A percentile compares a stretch with the other conserved stretches of the same genome.
phyloP scores from a whole-genome alignment of 768 basidiomycete species.

The Lyophyllum shimeji region DNA sequence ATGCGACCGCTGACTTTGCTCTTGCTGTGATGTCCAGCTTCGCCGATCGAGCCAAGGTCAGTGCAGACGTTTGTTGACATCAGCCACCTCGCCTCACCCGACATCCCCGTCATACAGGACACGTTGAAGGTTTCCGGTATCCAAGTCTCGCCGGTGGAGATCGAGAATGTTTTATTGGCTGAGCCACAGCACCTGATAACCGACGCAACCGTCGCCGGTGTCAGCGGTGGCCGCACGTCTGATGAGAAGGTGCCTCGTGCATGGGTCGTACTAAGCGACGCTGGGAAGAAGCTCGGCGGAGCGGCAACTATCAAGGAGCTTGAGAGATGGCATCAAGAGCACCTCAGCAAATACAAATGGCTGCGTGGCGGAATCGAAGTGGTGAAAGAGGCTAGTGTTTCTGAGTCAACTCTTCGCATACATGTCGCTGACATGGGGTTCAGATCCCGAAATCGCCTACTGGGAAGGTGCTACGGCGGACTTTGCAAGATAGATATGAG shows the following conservation, averaged over 20 bases:
- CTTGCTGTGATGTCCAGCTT: conserved; percentile 43
- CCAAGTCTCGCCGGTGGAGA: conserved; percentile 81
- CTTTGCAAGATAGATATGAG: conserved; percentile 61
- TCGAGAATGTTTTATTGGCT: conserved; percentile 62
- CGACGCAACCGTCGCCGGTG: conserved; percentile 74
- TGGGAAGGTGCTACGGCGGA: conserved; percentile 67
- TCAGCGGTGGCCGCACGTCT: conserved; percentile 64
- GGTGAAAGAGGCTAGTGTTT: conserved; percentile 52
- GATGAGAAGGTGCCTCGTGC: conserved; percentile 79
- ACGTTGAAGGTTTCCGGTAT: conserved; percentile 77
- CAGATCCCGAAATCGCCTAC: conserved; percentile 77
- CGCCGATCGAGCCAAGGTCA: conserved; percentile 77
- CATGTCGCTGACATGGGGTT: not conserved
- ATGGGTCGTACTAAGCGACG: conserved; percentile 67
- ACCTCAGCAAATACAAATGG: conserved; percentile 77
- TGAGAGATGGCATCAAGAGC: conserved; percentile 59
- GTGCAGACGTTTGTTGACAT: not conserved
- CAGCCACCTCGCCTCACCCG: not conserved
- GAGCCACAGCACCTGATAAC: conserved; percentile 61
- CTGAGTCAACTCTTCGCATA: not conserved
- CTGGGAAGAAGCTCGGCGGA: conserved; percentile 51
- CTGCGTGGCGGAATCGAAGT: conserved; percentile 70
- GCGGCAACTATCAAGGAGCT: conserved; percentile 42
- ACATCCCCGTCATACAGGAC: conserved; percentile 42
- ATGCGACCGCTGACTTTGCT: not conserved